A percentile compares a stretch with the other conserved stretches of the same genome.
phyloP scores from a whole-genome alignment of 371 early-diverging fungal species.

The Lichtheimia ramosa region DNA sequence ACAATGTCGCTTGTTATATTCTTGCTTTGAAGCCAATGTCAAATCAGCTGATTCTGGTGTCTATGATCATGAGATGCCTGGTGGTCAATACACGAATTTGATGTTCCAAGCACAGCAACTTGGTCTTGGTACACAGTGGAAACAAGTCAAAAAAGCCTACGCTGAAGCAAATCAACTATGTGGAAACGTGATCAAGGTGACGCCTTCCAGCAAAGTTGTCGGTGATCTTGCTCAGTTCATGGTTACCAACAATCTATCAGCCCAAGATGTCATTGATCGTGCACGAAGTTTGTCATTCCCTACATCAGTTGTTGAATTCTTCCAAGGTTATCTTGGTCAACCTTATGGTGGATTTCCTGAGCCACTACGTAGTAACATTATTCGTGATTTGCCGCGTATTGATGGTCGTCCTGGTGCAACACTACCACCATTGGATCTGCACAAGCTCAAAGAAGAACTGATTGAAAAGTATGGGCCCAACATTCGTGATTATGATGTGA shows the following conservation, averaged over 20 bases:
- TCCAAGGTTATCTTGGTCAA: slow-evolving; percentile 93
- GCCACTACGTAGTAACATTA: slow-evolving; percentile 80
- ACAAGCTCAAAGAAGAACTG: slow-evolving; percentile 65
- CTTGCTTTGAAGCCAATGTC: slow-evolving; percentile 92
- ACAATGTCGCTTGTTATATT: slow-evolving; percentile 90
- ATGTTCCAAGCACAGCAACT: slow-evolving; percentile 94
- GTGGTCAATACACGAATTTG: slow-evolving; percentile 95
- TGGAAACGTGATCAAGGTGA: slow-evolving; percentile 96
- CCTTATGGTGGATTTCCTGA: slow-evolving; percentile 95
- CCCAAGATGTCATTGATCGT: slow-evolving; percentile 73
- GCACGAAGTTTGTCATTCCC: slow-evolving; percentile 88
- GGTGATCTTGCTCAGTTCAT: slow-evolving; percentile 97
- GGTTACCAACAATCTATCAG: slow-evolving; percentile 83
- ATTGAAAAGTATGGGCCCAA: slow-evolving; percentile 72
- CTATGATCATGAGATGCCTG: slow-evolving; percentile 96
- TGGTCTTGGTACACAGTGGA: slow-evolving; percentile 92
- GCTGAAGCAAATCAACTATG: slow-evolving; percentile 87
- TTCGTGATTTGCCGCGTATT: slow-evolving; percentile 74
- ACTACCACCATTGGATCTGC: slow-evolving; percentile 79
- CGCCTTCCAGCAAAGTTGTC: slow-evolving; percentile 95
- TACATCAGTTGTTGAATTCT: slow-evolving; percentile 91
- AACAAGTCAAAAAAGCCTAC: slow-evolving; percentile 90
- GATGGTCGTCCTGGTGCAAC: slow-evolving; percentile 87
- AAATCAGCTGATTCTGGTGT: slow-evolving; percentile 87
- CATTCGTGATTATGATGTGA: slow-evolving; percentile 86